Evolutionary conservation across 2,329 filamentous ascomycete species (phyloP), one percentile per base, ranked within the genome.

Genomic region (Apiospora arundinis): DNA sequence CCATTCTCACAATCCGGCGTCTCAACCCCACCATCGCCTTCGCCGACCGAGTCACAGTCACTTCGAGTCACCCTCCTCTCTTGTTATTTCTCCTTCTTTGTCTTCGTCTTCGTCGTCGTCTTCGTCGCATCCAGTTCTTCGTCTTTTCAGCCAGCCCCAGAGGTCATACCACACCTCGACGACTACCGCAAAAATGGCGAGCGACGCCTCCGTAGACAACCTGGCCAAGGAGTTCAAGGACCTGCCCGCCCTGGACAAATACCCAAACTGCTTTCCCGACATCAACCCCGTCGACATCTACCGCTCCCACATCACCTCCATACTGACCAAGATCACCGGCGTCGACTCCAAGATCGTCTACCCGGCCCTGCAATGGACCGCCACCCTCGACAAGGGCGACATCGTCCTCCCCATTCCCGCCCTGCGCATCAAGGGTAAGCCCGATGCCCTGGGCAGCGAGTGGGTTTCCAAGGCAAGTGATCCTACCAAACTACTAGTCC

Each of bases 381-480:
- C 90, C 73, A 90, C 91, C 48, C 86, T 95, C 28, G 94, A 96
- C 75, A 94, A 95, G 85, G 94, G 94, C 67, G 94, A 97, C 82
- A 83, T 97, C 76, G 89, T 93, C 69, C 83, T 97, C 66, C 91
- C 94, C 11, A 90, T 94, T 11, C 93, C 94, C 21, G 92, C 93
- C n/a, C 87, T 97, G 74, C 88, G 94, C 73, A 83, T 95, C 77
- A 95, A 92, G 83, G 91, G 91, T 80, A 92, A 92, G 80, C 90
- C 91, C 14, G 84, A 86, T 73, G 89, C 88, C 75, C 83, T 92
- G 69, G 90, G 88, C 16, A 81, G 84, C 73, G 87, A 93, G 78
- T 92, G 90, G 89, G 83, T 84, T 46, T 84, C 84, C 45, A 89
- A 91, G 85, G 91, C 91, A 76, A 70, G 77, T 66, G n/a, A n/a